These are phyloP conservation scores for Carex littledalei DNA, from an alignment of 176 grass and related monocot species.

Conservation along the genomic window DNA sequence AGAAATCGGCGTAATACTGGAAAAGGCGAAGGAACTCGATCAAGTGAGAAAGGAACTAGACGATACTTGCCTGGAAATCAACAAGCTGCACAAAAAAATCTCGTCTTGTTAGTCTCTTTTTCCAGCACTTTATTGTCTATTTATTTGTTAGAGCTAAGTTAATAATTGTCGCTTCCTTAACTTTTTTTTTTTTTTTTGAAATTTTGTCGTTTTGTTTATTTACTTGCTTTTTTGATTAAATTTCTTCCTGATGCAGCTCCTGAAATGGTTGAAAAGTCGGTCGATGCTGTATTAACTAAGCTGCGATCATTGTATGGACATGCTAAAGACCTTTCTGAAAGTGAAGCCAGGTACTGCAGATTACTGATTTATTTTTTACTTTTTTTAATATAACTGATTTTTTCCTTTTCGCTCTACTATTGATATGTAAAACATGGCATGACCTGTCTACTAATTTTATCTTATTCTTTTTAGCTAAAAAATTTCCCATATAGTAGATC, in stretches of 20 bases:
- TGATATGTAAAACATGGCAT: background rate
- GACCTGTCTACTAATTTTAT: background rate
- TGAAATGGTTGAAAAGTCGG: constrained; percentile 65
- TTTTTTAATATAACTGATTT: background rate
- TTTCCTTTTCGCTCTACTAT: background rate
- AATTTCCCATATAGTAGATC: background rate
- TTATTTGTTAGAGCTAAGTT: background rate
- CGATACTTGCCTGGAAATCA: constrained; percentile 17
- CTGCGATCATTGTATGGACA: constrained; percentile 58
- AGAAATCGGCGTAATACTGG: background rate
- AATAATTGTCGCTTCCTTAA: background rate
- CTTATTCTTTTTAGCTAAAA: background rate
- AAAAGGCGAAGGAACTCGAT: constrained; percentile 29
- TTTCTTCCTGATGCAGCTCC: constrained; percentile 42
- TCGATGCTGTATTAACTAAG: constrained; percentile 42
- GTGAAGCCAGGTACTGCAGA: constrained; percentile 62
- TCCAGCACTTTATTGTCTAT: background rate
- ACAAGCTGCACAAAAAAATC: constrained; percentile 32
- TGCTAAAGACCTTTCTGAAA: constrained; percentile 76
- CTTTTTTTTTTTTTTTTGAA: constrained; percentile 6
- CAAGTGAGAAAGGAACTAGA: constrained; percentile 24
- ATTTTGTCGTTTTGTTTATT: constrained; percentile 26
- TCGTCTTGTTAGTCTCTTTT: constrained; percentile 21
- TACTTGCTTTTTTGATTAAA: constrained; percentile 28
- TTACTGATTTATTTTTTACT: background rate